Evolutionary conservation across 306 rosid genomes (phyloP).

Genomic region (Neltuma alba): DNA sequence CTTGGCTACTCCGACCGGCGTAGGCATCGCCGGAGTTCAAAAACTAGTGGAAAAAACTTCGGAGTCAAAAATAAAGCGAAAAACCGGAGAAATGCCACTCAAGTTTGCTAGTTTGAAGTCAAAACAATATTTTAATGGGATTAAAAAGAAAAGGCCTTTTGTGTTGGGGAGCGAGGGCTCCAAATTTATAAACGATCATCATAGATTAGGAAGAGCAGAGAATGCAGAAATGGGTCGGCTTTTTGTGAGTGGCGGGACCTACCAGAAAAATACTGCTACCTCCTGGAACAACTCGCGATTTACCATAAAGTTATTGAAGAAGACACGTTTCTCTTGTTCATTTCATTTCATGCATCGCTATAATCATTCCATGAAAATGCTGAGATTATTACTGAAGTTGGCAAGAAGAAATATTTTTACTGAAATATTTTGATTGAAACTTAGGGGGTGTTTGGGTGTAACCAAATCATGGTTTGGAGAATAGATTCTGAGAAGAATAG

Average conservation of each 20-base stretch:
- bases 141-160: not conserved
- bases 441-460: too few species aligned
- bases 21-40: constrained; percentile 68
- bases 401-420: too few species aligned
- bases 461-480: too few species aligned
- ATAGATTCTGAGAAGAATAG: too few species aligned
- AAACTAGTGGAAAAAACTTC: not conserved
- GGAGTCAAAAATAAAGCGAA: not conserved
- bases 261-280: not conserved
- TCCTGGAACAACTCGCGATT: not conserved
- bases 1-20: constrained; percentile 76
- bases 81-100: not conserved
- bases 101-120: not conserved
- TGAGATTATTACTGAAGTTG: too few species aligned
- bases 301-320: not conserved
- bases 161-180: constrained; percentile 1
- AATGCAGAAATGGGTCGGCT: not conserved
- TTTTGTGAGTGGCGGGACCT: constrained; percentile 41
- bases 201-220: constrained; percentile 10
- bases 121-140: not conserved
- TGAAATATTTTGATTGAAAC: too few species aligned
- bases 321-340: not conserved
- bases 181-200: constrained; percentile 22
- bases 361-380: too few species aligned
- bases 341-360: not conserved